Base-by-base conservation (phyloP, 2,329 filamentous ascomycete genomes). In the Ascochyta lentis region DNA sequence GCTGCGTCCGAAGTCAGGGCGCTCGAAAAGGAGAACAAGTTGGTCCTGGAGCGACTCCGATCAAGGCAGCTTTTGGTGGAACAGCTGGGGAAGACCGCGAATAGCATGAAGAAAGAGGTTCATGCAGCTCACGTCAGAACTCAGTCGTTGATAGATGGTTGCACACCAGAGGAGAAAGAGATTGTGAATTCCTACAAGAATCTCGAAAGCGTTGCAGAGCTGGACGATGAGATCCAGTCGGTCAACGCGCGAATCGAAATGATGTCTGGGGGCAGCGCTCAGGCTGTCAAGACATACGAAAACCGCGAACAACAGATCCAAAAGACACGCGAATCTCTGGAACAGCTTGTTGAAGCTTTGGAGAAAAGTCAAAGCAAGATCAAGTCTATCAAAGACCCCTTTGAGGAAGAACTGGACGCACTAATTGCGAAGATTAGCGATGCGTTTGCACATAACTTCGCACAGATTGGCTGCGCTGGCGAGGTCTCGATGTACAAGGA, bases 381-480 rank as follows among this genome's bases (percentile, higher is more conserved):
- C 58, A 75, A 79, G 0, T 81, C 86, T 34, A 77, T 96, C 51
- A 88, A 89, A 65, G 79, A 80, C 15, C 81, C 84, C 60, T 99
- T 92, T 91, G 95, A 98, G 75, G 92, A 92, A 0, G 79, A 84
- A 65, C 82, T 99, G 2, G 93, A 98, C 64, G 81, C 80, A 22
- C 83, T 99, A 3, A 84, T 97, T 37, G 79, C 80, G 19, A 87
- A 88, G 69, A 97, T 99, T 77, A 96, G 91, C 71, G 86, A 91
- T 44, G 93, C 93, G 0, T 99, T 99, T 75, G 87, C 89, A 6
- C 89, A 94, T 74, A 98, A 96, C 69, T 98, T 99, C 74, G 86
- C 91, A 68, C 89, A 94, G 73, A 98, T 99, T 71, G 92, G 89
- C 63, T 98, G 95, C 74, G 93, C 93, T 5, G 95, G 95, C 33